A percentile compares a stretch with the other conserved stretches of the same genome.
phyloP scores from a whole-genome alignment of 2,329 filamentous ascomycete species.

The Bimuria novae-zelandiae region DNA sequence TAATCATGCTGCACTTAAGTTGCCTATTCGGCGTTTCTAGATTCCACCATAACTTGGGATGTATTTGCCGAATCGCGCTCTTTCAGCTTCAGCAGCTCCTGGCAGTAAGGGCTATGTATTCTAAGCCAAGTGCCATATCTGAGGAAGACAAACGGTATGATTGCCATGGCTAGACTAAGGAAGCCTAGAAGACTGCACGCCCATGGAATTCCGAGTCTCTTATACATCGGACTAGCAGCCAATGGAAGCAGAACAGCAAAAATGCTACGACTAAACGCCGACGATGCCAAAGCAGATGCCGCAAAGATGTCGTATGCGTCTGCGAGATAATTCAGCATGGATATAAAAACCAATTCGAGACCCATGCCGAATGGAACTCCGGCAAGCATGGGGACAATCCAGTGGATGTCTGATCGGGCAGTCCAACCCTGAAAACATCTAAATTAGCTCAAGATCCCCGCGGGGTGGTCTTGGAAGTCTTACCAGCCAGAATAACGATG shows the following conservation, averaged over 20 bases:
- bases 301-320: conserved; percentile 67
- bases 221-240: conserved; percentile 66
- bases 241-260: conserved; percentile 76
- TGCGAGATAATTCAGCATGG: conserved; percentile 34
- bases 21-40: too few relatives aligned
- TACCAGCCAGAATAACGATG: conserved; percentile 36
- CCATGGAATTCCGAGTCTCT: conserved; percentile 66
- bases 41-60: too few relatives aligned
- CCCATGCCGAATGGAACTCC: conserved; percentile 57
- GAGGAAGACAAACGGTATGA: conserved; percentile 73
- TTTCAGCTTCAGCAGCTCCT: too few relatives aligned
- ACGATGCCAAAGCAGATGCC: conserved; percentile 71
- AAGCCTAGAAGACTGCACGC: conserved; percentile 72
- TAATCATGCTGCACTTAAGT: too few relatives aligned
- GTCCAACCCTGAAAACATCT: conserved; percentile 15
- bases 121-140: conserved; percentile 66
- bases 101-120: conserved; percentile 64
- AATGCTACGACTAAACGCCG: conserved; percentile 74
- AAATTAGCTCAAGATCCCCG: conserved; percentile 14
- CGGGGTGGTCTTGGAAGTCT: conserved; percentile 11
- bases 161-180: conserved; percentile 67
- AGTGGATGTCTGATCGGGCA: conserved; percentile 7
- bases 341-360: conserved; percentile 65
- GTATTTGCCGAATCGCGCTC: too few relatives aligned
- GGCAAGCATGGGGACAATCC: conserved; percentile 43